phyloP scores from a whole-genome alignment of 352 stramenopile species.

The Phytophthora brassicae region DNA sequence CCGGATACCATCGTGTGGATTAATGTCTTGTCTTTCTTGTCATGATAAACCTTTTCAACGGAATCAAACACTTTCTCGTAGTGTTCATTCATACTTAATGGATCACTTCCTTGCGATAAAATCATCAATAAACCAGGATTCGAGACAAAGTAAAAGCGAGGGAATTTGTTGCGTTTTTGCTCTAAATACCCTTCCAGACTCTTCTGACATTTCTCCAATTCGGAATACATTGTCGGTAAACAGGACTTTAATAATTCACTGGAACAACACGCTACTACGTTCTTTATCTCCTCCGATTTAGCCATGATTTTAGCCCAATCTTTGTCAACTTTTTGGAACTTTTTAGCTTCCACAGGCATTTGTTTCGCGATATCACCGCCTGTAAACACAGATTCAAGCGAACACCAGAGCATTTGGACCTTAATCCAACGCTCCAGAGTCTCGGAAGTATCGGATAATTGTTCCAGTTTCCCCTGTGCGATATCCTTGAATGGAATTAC shows the following conservation, averaged over 20 bases:
- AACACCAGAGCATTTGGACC: constrained; percentile 98
- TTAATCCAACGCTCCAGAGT: constrained; percentile 98
- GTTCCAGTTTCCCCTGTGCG: constrained; percentile 93
- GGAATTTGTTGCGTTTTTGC: constrained; percentile 98
- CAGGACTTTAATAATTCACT: constrained; percentile 97
- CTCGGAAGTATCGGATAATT: constrained; percentile 96
- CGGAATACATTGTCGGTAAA: constrained; percentile 96
- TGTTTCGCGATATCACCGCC: constrained; percentile 99
- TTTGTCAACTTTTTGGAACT: constrained; percentile 98
- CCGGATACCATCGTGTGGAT: constrained; percentile 93
- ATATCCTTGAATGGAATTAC: constrained; percentile 96
- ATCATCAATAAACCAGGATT: constrained; percentile 98
- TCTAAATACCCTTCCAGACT: constrained; percentile 98
- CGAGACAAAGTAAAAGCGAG: constrained; percentile 99
- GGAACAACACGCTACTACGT: constrained; percentile 92
- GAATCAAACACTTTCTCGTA: constrained; percentile 99
- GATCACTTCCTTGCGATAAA: constrained; percentile 96
- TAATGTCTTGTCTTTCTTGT: constrained; percentile 98
- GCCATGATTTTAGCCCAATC: constrained; percentile 99
- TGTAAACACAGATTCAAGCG: constrained; percentile 98
- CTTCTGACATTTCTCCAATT: constrained; percentile 99
- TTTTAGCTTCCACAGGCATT: constrained; percentile 98
- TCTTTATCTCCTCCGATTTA: constrained; percentile 90
- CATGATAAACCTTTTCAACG: constrained; percentile 97
- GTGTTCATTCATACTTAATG: constrained; percentile 98